Conservation (phyloP, 2,329 filamentous ascomycete species). For the Chaetoscypha palmicola region DNA sequence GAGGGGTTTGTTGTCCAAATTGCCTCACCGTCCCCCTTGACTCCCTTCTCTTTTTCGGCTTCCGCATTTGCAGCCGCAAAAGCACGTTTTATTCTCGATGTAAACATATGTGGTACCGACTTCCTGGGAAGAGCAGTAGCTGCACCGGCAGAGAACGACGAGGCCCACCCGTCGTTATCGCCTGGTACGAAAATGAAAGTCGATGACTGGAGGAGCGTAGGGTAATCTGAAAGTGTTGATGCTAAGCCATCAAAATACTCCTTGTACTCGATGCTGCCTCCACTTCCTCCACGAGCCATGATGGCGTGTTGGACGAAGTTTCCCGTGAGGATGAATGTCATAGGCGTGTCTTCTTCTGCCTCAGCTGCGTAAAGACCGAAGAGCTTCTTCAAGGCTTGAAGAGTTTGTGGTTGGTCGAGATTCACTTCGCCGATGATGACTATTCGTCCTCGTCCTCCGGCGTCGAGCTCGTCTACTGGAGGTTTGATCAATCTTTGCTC, state of each 20-base stretch:
- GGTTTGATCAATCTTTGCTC: constrained; percentile 59
- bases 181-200: constrained; percentile 92
- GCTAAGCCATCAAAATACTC: constrained; percentile 90
- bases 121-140: constrained; percentile 63
- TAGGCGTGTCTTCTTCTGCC: constrained; percentile 57
- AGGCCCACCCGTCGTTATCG: constrained; percentile 96
- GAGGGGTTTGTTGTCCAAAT: constrained; percentile 87
- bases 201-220: constrained; percentile 66
- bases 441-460: constrained; percentile 44
- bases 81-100: constrained; percentile 71
- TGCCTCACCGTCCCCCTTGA: constrained; percentile 57
- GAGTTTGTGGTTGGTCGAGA: constrained; percentile 73
- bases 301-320: constrained; percentile 68
- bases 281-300: constrained; percentile 60
- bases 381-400: constrained; percentile 75
- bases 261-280: constrained; percentile 91
- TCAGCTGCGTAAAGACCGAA: constrained; percentile 66
- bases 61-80: constrained; percentile 76
- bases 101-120: constrained; percentile 80
- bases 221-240: constrained; percentile 74
- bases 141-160: constrained; percentile 71
- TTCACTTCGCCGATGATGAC: constrained; percentile 82
- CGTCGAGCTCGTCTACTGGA: constrained; percentile 19
- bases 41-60: constrained; percentile 41
- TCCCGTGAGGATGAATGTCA: constrained; percentile 76